A percentile compares a stretch with the other conserved stretches of the same genome.
These are phyloP conservation scores for Grosmannia penicillata DNA, from an alignment of 2,329 filamentous ascomycete species.

Conservation along the genomic window DNA sequence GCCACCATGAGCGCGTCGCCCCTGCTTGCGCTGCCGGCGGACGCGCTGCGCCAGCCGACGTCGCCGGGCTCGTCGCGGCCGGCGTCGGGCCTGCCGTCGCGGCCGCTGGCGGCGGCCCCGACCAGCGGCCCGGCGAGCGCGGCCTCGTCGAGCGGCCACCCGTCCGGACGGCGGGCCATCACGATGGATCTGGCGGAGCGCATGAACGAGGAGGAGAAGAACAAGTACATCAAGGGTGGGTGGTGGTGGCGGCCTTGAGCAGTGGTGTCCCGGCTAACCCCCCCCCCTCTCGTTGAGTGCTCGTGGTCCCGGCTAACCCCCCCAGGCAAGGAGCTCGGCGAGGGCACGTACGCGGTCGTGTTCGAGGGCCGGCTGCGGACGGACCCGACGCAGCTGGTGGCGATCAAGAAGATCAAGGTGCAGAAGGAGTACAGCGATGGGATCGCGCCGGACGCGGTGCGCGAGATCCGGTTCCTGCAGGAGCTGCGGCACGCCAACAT, in stretches of 20 bases:
- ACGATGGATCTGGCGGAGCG: slow-evolving; percentile 57
- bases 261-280: no score
- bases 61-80: slow-evolving; percentile 4
- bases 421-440: slow-evolving; percentile 80
- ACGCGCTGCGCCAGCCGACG: slow-evolving; percentile 13
- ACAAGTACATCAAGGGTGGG: slow-evolving; percentile 56
- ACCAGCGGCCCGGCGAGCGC: background rate
- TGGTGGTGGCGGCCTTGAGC: no score
- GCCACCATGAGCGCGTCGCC: slow-evolving; percentile 30
- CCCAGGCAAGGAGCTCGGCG: slow-evolving; percentile 74
- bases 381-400: slow-evolving; percentile 62
- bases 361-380: slow-evolving; percentile 70
- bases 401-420: slow-evolving; percentile 87
- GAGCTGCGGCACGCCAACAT: slow-evolving; percentile 93
- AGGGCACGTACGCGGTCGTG: slow-evolving; percentile 94
- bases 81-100: slow-evolving; percentile 2
- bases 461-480: slow-evolving; percentile 89
- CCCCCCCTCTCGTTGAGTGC: background rate
- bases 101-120: slow-evolving; percentile 2
- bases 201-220: slow-evolving; percentile 67
- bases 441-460: slow-evolving; percentile 84
- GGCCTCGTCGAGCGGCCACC: slow-evolving; percentile 1
- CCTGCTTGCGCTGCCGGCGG: slow-evolving; percentile 24
- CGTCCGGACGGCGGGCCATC: slow-evolving; percentile 10
- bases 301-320: background rate